Evolutionary conservation across 306 rosid species (phyloP).

Genomic region (Rosa lucieae): DNA sequence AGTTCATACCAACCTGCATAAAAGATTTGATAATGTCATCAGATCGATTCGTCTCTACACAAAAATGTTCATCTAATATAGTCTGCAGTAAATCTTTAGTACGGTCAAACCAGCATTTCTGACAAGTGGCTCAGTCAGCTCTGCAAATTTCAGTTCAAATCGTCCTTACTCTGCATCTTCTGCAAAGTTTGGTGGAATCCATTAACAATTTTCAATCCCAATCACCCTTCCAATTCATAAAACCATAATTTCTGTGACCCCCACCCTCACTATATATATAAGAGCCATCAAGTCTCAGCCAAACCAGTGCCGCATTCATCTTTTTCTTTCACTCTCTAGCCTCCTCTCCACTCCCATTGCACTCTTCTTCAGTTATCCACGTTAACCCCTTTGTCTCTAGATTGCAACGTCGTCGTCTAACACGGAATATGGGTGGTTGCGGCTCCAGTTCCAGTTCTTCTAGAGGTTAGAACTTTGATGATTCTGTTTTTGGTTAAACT

Average conservation of each 20-base stretch:
- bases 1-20: too few relatives aligned
- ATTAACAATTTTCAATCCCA: not conserved
- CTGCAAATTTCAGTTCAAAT: not conserved
- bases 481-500: not conserved
- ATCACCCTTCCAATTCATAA: not conserved
- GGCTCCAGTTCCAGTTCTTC: not conserved
- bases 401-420: not conserved
- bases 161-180: too few relatives aligned
- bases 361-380: too few relatives aligned
- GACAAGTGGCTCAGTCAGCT: not conserved
- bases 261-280: not conserved
- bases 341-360: not conserved
- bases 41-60: too few relatives aligned
- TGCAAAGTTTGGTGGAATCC: not conserved
- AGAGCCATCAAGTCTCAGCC: not conserved
- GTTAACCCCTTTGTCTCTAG: not conserved
- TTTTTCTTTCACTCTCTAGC: not conserved
- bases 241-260: not conserved
- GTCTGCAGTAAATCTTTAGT: not conserved
- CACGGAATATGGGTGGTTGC: not conserved
- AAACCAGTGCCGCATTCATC: not conserved
- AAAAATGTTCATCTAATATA: too few relatives aligned
- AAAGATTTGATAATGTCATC: too few relatives aligned
- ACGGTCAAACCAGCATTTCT: not conserved
- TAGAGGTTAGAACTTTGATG: not conserved